Evolutionary conservation across 2,329 filamentous ascomycete species (phyloP).

Genomic region (Ciborinia camelliae): DNA sequence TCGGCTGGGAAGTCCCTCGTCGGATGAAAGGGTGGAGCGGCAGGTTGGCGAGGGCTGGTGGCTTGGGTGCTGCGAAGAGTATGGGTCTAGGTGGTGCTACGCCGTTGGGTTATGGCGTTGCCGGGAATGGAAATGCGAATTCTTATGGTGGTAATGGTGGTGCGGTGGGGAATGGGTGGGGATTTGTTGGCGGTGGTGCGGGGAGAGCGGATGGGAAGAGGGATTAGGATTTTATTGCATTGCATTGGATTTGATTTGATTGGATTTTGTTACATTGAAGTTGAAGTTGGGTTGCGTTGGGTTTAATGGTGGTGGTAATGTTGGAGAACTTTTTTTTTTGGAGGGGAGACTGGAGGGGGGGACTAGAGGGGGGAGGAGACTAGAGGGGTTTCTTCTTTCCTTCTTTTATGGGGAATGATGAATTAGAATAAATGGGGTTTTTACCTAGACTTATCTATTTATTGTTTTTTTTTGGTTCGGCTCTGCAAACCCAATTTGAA

Average conservation of each 20-base stretch:
- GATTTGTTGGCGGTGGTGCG: conserved; percentile 9
- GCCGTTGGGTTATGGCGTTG: conserved; percentile 30
- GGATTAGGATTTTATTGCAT: conserved; percentile 2
- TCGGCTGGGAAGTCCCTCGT: conserved; percentile 56
- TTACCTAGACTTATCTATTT: no score
- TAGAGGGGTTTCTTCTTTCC: no score
- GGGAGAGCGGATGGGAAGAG: conserved; percentile 20
- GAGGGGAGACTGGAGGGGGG: no score
- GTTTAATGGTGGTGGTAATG: no score
- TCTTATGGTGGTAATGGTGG: conserved; percentile 25
- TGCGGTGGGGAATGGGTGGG: conserved; percentile 28
- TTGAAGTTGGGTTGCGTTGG: no score
- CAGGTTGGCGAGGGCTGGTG: conserved; percentile 30
- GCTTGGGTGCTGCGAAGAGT: conserved; percentile 28
- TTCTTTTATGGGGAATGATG: no score
- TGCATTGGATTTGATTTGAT: neutral
- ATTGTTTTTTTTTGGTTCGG: no score
- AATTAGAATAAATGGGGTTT: no score
- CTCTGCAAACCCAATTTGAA: no score
- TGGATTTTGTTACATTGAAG: no score
- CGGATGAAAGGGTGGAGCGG: conserved; percentile 30
- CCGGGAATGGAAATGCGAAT: conserved; percentile 20
- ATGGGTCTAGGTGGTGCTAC: conserved; percentile 30
- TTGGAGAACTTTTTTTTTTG: no score
- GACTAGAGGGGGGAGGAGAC: no score